Evolutionary conservation across 225 moss, liverwort and hornwort genomes (phyloP).

Genomic region (Pseudisothecium myosuroides): DNA sequence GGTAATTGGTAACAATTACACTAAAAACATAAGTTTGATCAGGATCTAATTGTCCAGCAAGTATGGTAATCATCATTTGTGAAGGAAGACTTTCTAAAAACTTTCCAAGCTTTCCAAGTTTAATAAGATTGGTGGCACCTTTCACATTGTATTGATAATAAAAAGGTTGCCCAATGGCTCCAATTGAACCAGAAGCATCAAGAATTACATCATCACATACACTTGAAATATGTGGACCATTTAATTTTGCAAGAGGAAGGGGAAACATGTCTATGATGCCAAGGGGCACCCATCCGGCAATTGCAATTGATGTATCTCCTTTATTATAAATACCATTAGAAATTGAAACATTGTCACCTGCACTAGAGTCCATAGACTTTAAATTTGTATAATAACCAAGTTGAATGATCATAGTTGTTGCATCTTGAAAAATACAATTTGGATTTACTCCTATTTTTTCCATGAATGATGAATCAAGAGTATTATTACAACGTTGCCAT

Average conservation of each 20-base stretch:
- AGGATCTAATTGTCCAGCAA: constrained; percentile 24
- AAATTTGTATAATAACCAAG: constrained; percentile 39
- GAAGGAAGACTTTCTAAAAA: constrained; percentile 15
- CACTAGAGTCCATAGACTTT: constrained; percentile 6
- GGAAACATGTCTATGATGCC: constrained; percentile 18
- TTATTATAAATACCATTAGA: constrained; percentile 23
- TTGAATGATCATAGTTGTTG: constrained; percentile 34
- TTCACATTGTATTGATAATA: constrained; percentile 16
- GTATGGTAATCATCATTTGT: constrained; percentile 25
- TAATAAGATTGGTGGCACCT: constrained; percentile 9
- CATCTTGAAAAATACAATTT: constrained; percentile 31
- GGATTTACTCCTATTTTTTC: constrained; percentile 31
- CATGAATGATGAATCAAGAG: constrained; percentile 21
- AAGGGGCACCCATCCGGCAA: constrained; percentile 17
- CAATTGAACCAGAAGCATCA: constrained; percentile 36
- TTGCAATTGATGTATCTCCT: constrained; percentile 8
- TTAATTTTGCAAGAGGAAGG: constrained; percentile 15
- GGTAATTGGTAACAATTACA: not conserved
- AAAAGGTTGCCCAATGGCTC: constrained; percentile 23
- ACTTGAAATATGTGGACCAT: constrained; percentile 18
- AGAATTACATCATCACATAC: constrained; percentile 37
- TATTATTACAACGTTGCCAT: constrained; percentile 32
- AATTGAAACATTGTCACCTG: constrained; percentile 19
- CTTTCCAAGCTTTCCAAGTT: constrained; percentile 5
- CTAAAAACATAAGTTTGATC: constrained; percentile 15